Evolutionary conservation across 805 yeast genomes (phyloP), one percentile per base, ranked within the genome.

Genomic region (Brettanomyces nanus): DNA sequence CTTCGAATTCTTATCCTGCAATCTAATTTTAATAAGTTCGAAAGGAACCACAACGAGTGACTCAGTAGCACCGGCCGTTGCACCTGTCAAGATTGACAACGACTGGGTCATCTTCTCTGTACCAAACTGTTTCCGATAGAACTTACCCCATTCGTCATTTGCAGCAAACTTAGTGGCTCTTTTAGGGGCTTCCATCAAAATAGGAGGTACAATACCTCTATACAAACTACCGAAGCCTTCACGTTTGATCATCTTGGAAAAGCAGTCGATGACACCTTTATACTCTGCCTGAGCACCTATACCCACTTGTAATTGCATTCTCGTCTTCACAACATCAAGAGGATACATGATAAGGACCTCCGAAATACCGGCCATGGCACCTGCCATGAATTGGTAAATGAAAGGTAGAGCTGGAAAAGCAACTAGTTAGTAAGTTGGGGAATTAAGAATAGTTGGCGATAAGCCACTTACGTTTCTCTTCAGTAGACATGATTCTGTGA

Each of bases 131-230:
- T 68, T 68, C 48, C 76, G 75, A 72, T 87, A 90, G 49, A 87
- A 61, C 61, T 81, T 81, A 37, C 95, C 90, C 82, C 95, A 92
- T 61, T 86, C 94, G 59, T 92, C 98, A 59, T 92, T 92, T 45
- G 97, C 95, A 37, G 97, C 97, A 59, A 92, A 92, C 63, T 92
- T 92, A 48, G 95, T 89, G 30, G 98, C 98, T 68, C 99, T 79
- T 71, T 92, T 92, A 47, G 98, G 98, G 11, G 97, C 98, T 63
- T 92, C 99, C 98, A 92, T 92, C 53, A 92, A 69, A 49, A 92
- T 85, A 25, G 99, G 99, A 19, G 98, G 95, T 22, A 84, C 67
- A 53, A 92, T 92, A 48, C 99, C 99, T 57, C 89, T 79, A 65
- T 92, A 92, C 41, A 90, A 72, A 45, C 92, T 71, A 9, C 81